Base-by-base conservation (phyloP, 2,329 filamentous ascomycete genomes). In the Coniochaeta ligniaria region DNA sequence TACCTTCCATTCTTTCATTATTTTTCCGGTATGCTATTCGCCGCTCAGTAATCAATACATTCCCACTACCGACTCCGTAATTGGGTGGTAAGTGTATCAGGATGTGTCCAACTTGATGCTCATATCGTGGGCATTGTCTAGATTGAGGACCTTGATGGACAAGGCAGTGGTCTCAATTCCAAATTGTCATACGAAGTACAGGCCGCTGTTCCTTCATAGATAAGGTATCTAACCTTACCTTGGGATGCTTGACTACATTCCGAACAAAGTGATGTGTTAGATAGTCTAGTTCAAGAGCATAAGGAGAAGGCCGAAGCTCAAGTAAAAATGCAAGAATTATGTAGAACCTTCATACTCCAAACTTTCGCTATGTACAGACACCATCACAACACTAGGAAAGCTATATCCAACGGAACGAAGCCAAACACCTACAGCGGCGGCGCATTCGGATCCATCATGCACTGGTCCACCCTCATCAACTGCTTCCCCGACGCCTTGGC, bases 401-500 rank as follows among this genome's bases (percentile, higher is more conserved):
- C n/a, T n/a, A n/a, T n/a, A 14, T 26, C 5, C 45, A 50, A 50
- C 20, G 24, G 11, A 16, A 28, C 5, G 45, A 6, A 8, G 4
- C 41, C 41, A 43, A 38, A n/a, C n/a, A n/a, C 28, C 28, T 31
- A 64, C 62, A 74, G 60, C 6, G 71, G 65, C 26, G 72, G 71
- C 38, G 71, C 71, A 41, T 68, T 66, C n/a, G 71, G 70, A 60
- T 74, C 71, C 69, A 71, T 68, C 70, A 73, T 66, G 62, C 72
- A 73, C 67, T 73, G 71, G 59, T 74, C 72, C 9, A 73, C 71
- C 33, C 71, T 62, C 72, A 73, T 73, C 56, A 72, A 52, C 70
- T 81, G 77, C 76, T 87, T 86, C 5, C 86, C 86, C 2, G 81
- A 84, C 17, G 73, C 76, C 76, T 87, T 88, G 28, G 86, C 85